A percentile compares a stretch with the other conserved stretches of the same genome.
Conservation (phyloP, 257 asterid genomes). For the Jasminum sambac region DNA sequence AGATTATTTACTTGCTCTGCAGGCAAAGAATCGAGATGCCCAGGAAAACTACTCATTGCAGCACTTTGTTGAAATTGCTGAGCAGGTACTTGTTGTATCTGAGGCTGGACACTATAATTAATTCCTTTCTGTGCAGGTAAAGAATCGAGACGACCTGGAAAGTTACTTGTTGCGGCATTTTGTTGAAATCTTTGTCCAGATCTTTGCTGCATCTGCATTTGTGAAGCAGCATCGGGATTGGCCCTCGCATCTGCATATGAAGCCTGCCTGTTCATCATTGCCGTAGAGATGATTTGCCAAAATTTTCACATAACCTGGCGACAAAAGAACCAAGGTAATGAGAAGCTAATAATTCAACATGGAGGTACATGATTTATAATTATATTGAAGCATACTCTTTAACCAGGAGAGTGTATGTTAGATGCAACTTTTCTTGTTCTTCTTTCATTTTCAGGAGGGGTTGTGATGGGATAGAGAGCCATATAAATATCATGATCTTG, state of each 20-base stretch:
- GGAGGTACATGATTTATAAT: not conserved
- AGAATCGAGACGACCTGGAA: constrained; percentile 11
- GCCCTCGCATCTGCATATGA: constrained; percentile 16
- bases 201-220: constrained; percentile 14
- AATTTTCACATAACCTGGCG: not conserved
- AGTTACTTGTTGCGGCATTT: constrained; percentile 2
- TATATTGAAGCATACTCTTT: not conserved
- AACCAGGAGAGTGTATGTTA: not conserved
- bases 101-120: constrained; percentile 6
- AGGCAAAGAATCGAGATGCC: constrained; percentile 16
- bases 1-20: constrained; percentile 6
- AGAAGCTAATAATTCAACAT: not conserved
- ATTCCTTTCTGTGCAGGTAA: constrained; percentile 9
- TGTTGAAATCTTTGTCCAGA: constrained; percentile 21
- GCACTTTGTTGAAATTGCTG: constrained; percentile 15
- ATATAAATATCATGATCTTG: not conserved
- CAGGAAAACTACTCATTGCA: constrained; percentile 14
- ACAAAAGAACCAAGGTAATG: not conserved
- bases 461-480: not conserved
- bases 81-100: constrained; percentile 3
- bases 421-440: not conserved
- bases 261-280: constrained; percentile 21
- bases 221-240: constrained; percentile 3
- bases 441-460: not conserved
- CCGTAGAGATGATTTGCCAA: not conserved